A percentile compares a stretch with the other conserved stretches of the same genome.
These are phyloP conservation scores for Zelopaecilomyces penicillatus DNA, from an alignment of 2,329 filamentous ascomycete genomes.

Conservation along the genomic window DNA sequence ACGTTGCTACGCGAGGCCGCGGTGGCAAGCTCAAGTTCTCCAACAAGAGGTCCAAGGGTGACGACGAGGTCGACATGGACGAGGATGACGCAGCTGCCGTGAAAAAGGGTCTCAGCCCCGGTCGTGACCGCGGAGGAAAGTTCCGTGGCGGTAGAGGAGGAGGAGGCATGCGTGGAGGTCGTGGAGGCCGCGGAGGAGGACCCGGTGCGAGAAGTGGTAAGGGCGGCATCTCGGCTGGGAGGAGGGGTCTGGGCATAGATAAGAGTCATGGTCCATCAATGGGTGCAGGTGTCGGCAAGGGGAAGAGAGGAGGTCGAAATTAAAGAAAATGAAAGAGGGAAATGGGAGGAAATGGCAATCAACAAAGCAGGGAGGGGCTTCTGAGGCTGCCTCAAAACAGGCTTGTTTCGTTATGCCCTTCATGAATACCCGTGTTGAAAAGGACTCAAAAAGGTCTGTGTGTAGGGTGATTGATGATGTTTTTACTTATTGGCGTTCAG, in stretches of 20 bases:
- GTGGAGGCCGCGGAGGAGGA: slow-evolving; percentile 28
- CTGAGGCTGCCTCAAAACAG: too few relatives aligned
- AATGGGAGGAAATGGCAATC: neutral
- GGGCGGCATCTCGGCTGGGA: slow-evolving; percentile 37
- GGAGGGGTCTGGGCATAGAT: slow-evolving; percentile 43
- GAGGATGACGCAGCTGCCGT: slow-evolving; percentile 44
- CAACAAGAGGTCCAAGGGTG: slow-evolving; percentile 46
- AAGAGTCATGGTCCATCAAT: slow-evolving; percentile 35
- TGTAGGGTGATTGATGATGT: neutral
- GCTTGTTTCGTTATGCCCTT: too few relatives aligned
- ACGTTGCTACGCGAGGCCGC: slow-evolving; percentile 55
- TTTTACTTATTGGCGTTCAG: neutral
- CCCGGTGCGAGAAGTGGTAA: slow-evolving; percentile 34
- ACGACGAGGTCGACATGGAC: slow-evolving; percentile 44
- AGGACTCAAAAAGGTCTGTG: neutral
- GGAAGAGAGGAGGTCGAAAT: slow-evolving; percentile 23
- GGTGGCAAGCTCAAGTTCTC: slow-evolving; percentile 65
- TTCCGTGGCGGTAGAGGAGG: slow-evolving; percentile 23
- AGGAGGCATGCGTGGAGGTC: slow-evolving; percentile 21
- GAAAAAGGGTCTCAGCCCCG: slow-evolving; percentile 40
- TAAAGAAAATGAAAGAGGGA: slow-evolving; percentile 6
- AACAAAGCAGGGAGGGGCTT: too few relatives aligned
- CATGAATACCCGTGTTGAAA: too few relatives aligned
- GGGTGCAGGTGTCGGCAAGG: slow-evolving; percentile 33
- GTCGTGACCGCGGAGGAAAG: slow-evolving; percentile 20